Percentiles rank a stretch among this genome's conserved stretches.
Evolutionary conservation across 139 green algal species (phyloP).

Genomic region (Pleodorina starrii): DNA sequence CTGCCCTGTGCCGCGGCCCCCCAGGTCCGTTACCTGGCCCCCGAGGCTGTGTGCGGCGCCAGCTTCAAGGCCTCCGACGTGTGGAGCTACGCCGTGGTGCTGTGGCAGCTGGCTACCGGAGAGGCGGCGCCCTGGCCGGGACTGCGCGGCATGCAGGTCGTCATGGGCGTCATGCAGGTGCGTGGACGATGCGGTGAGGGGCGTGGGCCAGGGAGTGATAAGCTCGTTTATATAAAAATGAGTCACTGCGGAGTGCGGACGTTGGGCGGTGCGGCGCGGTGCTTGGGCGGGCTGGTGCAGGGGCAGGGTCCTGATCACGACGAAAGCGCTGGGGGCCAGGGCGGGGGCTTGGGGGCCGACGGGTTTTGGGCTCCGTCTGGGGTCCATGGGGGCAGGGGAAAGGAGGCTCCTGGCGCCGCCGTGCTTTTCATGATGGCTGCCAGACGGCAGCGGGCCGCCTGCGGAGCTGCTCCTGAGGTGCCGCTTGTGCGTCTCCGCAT

Average conservation of each 20-base stretch:
- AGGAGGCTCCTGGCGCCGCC: no score
- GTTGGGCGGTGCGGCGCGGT: background rate
- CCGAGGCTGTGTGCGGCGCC: background rate
- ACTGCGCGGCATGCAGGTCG: constrained; percentile 20
- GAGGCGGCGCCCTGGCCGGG: constrained; percentile 9
- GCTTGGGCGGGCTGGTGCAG: no score
- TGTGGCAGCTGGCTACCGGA: constrained; percentile 35
- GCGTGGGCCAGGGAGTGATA: background rate
- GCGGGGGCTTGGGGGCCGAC: no score
- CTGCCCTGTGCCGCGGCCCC: no score
- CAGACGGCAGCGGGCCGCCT: no score
- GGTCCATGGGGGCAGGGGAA: no score
- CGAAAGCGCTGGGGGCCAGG: no score
- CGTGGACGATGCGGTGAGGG: background rate
- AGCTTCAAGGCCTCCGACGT: constrained; percentile 33
- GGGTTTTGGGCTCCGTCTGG: no score
- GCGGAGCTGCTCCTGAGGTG: no score
- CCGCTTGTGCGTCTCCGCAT: no score
- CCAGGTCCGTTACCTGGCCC: constrained; percentile 19
- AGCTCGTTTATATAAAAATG: background rate
- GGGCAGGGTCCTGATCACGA: no score
- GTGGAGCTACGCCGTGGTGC: constrained; percentile 15
- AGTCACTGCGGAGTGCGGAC: background rate
- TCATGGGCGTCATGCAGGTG: constrained; percentile 39
- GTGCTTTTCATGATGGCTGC: no score